phyloP scores from a whole-genome alignment of 2,329 filamentous ascomycete genomes.

The Ophiocordyceps robertsii region DNA sequence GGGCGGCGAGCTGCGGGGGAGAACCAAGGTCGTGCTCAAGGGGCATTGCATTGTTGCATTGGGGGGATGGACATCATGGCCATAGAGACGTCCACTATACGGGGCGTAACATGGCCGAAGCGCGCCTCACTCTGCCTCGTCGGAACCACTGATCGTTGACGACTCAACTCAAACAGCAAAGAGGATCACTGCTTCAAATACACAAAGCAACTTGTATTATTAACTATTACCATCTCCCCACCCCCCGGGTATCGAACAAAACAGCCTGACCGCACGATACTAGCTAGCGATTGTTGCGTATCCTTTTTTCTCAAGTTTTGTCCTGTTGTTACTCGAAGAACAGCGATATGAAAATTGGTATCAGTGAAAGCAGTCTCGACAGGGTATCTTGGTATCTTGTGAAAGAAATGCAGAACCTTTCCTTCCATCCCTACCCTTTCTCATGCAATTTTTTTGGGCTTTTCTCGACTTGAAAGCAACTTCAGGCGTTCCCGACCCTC shows the following conservation, averaged over 20 bases:
- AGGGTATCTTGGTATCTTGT: constrained; percentile 40
- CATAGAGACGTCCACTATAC: too few relatives aligned
- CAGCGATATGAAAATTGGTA: constrained; percentile 24
- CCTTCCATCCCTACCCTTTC: constrained; percentile 32
- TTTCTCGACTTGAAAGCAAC: constrained; percentile 11
- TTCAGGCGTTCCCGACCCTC: constrained; percentile 14
- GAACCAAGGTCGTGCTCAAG: too few relatives aligned
- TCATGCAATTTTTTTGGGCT: constrained; percentile 15
- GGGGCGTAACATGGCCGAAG: too few relatives aligned
- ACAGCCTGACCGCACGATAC: constrained; percentile 13
- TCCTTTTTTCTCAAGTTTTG: constrained; percentile 8
- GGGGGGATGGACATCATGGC: too few relatives aligned
- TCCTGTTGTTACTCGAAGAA: constrained; percentile 9
- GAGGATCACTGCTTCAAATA: too few relatives aligned
- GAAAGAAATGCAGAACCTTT: constrained; percentile 41
- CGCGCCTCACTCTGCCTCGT: too few relatives aligned
- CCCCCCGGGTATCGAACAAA: constrained; percentile 26
- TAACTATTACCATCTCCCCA: constrained; percentile 29
- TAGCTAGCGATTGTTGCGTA: constrained; percentile 7
- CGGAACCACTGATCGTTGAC: too few relatives aligned
- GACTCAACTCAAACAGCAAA: background rate
- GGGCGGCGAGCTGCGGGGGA: too few relatives aligned
- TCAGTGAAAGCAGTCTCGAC: constrained; percentile 35
- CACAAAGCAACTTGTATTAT: constrained; percentile 27
- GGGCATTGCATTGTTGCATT: too few relatives aligned